Percentiles rank a stretch among this genome's conserved stretches.
phyloP scores from a whole-genome alignment of 176 grass and related monocot species.

The Chrysopogon serrulatus region DNA sequence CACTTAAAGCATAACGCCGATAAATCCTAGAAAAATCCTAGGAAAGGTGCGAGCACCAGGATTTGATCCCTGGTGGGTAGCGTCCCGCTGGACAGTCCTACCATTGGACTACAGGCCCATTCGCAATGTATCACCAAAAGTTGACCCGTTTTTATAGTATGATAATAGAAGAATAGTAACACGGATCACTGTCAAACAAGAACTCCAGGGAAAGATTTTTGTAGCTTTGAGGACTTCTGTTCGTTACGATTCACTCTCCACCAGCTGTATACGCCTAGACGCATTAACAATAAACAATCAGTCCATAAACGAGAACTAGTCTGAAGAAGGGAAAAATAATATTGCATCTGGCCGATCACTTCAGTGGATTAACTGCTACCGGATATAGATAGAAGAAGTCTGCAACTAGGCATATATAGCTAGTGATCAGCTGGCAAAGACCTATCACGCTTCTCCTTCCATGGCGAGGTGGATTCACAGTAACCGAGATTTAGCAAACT shows the following conservation, averaged over 20 bases:
- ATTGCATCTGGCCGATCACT: not conserved
- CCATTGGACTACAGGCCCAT: too few relatives aligned
- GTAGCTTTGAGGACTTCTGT: not conserved
- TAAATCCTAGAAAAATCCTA: too few relatives aligned
- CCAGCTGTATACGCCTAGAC: not conserved
- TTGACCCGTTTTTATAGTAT: not conserved
- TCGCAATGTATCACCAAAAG: not conserved
- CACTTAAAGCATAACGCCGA: too few relatives aligned
- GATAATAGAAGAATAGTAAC: not conserved
- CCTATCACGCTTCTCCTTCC: not conserved
- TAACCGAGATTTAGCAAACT: not conserved
- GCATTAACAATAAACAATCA: not conserved
- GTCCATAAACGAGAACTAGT: not conserved
- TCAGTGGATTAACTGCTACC: not conserved
- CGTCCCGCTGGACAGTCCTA: too few relatives aligned
- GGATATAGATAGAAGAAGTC: not conserved
- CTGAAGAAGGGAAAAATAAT: not conserved
- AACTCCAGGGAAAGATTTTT: not conserved
- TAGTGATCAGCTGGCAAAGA: constrained; percentile 1
- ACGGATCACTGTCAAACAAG: not conserved
- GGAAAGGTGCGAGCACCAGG: too few relatives aligned
- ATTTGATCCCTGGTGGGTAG: too few relatives aligned
- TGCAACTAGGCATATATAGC: not conserved
- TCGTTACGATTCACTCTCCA: not conserved
- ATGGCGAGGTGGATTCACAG: not conserved